A percentile compares a stretch with the other conserved stretches of the same genome.
Conservation (phyloP, 306 rosid species). For the Betula pendula region DNA sequence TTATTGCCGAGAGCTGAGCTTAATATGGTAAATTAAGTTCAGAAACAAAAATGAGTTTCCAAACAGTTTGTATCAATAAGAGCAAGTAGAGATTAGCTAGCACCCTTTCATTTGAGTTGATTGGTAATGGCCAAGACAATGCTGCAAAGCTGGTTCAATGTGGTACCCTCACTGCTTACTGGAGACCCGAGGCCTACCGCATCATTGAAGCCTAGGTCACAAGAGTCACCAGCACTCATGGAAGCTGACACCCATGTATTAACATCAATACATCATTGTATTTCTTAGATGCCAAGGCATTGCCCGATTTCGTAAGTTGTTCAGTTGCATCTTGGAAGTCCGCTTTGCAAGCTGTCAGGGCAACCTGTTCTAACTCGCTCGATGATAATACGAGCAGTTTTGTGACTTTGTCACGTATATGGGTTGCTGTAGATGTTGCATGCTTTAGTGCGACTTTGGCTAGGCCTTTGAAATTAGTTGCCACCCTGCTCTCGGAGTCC, state of each 20-base stretch:
- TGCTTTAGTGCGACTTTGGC: not conserved
- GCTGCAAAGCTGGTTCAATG: constrained; percentile 9
- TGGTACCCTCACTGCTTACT: not conserved
- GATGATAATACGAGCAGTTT: not conserved
- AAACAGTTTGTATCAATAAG: not conserved
- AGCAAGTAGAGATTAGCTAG: not conserved
- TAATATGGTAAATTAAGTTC: not conserved
- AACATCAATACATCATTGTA: constrained; percentile 21
- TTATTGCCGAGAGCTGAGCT: not conserved
- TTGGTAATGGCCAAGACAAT: constrained; percentile 21
- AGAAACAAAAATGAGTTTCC: too few species aligned
- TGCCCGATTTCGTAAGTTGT: not conserved
- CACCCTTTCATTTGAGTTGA: not conserved
- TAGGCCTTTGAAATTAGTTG: not conserved
- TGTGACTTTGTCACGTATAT: not conserved
- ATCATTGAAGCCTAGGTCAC: constrained; percentile 19
- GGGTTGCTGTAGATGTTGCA: not conserved
- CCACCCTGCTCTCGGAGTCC: not conserved
- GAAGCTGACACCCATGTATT: constrained; percentile 14
- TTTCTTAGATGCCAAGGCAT: not conserved
- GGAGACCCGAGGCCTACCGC: not conserved
- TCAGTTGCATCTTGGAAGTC: constrained; percentile 5
- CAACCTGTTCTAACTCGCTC: not conserved
- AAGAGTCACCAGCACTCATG: constrained; percentile 17
- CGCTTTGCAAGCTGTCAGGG: constrained; percentile 2